These are phyloP conservation scores for Acanthochlamys bracteata DNA, from an alignment of 106 monocot genomes.

Conservation along the genomic window DNA sequence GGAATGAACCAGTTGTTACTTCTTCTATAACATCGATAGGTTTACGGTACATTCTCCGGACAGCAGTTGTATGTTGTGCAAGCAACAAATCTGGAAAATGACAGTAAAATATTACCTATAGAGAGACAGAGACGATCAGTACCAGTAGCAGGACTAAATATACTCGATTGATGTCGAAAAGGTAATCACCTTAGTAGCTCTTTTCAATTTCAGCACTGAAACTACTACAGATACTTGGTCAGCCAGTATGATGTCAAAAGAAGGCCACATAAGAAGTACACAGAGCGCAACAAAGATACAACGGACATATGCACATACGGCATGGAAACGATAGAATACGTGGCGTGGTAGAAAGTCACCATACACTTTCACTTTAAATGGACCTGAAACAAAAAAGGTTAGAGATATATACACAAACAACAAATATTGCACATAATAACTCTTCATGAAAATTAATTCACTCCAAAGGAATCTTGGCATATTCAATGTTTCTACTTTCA, in stretches of 20 bases:
- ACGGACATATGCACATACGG: slow-evolving; percentile 78
- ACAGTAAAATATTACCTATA: slow-evolving; percentile 87
- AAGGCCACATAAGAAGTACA: slow-evolving; percentile 68
- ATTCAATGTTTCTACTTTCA: no score
- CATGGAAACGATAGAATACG: slow-evolving; percentile 80
- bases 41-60: slow-evolving; percentile 67
- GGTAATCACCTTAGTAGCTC: slow-evolving; percentile 45
- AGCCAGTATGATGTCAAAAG: slow-evolving; percentile 72
- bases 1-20: slow-evolving; percentile 57
- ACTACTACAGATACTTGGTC: slow-evolving; percentile 89
- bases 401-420: no score
- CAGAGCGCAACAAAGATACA: slow-evolving; percentile 86
- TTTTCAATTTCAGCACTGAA: slow-evolving; percentile 65
- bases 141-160: neutral
- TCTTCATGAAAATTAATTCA: no score
- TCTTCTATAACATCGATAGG: slow-evolving; percentile 96
- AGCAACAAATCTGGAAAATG: slow-evolving; percentile 97
- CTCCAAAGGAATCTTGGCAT: no score
- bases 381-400: slow-evolving; percentile 46
- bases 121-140: neutral
- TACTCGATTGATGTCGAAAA: neutral
- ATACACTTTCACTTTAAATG: slow-evolving; percentile 76
- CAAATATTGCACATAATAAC: no score
- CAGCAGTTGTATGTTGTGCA: slow-evolving; percentile 71
- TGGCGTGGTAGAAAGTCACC: slow-evolving; percentile 92